A percentile compares a stretch with the other conserved stretches of the same genome.
Conservation (phyloP, 139 green algal genomes). For the Raphidocelis subcapitata region DNA sequence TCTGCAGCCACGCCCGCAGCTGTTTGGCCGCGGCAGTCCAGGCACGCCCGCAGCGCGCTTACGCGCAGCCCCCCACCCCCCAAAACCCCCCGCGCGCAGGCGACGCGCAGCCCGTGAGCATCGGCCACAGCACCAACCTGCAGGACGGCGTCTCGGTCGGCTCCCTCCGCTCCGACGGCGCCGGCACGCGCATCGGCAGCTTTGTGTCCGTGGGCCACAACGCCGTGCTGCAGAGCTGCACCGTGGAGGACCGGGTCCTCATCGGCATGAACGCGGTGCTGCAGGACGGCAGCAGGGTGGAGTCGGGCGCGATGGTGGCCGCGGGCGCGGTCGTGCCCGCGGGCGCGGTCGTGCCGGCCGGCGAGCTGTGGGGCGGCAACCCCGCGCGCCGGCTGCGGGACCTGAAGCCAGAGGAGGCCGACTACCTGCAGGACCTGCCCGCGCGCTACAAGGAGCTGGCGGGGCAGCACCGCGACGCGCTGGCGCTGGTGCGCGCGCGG, state of each 20-base stretch:
- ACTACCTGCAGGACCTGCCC: conserved; percentile 70
- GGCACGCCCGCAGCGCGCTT: no score
- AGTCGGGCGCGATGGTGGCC: conserved; percentile 82
- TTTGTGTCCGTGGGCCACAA: conserved; percentile 89
- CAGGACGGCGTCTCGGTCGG: conserved; percentile 90
- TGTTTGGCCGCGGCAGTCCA: no score
- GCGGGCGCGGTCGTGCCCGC: conserved; percentile 85
- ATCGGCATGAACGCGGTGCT: conserved; percentile 95
- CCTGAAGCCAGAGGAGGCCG: conserved; percentile 79
- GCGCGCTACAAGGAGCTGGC: conserved; percentile 46
- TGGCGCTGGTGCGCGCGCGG: conserved; percentile 34
- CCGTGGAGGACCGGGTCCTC: conserved; percentile 83
- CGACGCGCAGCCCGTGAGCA: conserved; percentile 78
- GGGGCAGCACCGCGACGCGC: conserved; percentile 44
- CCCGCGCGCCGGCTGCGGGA: conserved; percentile 82
- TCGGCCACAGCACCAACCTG: conserved; percentile 90
- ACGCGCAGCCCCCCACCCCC: no score
- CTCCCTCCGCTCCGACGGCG: conserved; percentile 19
- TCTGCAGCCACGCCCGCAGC: no score
- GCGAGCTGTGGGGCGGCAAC: conserved; percentile 80
- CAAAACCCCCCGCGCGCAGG: conserved; percentile 46
- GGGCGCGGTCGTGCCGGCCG: conserved; percentile 66
- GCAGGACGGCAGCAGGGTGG: conserved; percentile 72
- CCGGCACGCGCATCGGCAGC: conserved; percentile 75
- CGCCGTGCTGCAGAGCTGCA: conserved; percentile 85